Percentiles rank a stretch among this genome's conserved stretches.
phyloP scores from a whole-genome alignment of 345 rosid genomes.

The Cardamine occulta region DNA sequence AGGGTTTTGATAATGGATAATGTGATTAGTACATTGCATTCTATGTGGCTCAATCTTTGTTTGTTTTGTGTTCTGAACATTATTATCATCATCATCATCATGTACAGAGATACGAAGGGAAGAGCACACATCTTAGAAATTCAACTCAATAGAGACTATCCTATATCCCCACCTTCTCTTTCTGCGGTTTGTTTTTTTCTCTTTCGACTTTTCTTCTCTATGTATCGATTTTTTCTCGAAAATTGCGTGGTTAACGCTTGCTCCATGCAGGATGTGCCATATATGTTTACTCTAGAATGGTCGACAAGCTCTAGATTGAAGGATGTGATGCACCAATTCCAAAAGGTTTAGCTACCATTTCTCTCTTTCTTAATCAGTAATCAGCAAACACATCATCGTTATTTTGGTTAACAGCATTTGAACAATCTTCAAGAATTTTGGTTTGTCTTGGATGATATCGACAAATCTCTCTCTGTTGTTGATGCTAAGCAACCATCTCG shows the following conservation, averaged over 20 bases:
- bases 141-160: conserved; percentile 60
- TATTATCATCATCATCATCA: background rate
- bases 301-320: conserved; percentile 62
- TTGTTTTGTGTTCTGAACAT: background rate
- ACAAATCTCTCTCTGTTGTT: conserved; percentile 63
- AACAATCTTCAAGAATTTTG: conserved; percentile 72
- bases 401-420: conserved; percentile 57
- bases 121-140: conserved; percentile 64
- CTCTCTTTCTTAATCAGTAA: conserved; percentile 3
- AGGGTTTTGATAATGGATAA: background rate
- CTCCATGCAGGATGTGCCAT: conserved; percentile 63
- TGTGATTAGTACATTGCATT: background rate
- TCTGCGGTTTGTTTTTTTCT: conserved; percentile 59
- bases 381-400: background rate
- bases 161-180: conserved; percentile 64
- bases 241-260: conserved; percentile 18
- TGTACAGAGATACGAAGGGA: conserved; percentile 61
- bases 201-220: background rate
- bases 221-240: background rate
- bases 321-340: conserved; percentile 64
- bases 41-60: background rate
- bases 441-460: conserved; percentile 79
- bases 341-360: conserved; percentile 48
- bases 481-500: conserved; percentile 52
- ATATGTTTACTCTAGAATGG: conserved; percentile 63